These are phyloP conservation scores for Penicillium bovifimosum DNA, from an alignment of 495 filamentous ascomycete species.

Conservation along the genomic window DNA sequence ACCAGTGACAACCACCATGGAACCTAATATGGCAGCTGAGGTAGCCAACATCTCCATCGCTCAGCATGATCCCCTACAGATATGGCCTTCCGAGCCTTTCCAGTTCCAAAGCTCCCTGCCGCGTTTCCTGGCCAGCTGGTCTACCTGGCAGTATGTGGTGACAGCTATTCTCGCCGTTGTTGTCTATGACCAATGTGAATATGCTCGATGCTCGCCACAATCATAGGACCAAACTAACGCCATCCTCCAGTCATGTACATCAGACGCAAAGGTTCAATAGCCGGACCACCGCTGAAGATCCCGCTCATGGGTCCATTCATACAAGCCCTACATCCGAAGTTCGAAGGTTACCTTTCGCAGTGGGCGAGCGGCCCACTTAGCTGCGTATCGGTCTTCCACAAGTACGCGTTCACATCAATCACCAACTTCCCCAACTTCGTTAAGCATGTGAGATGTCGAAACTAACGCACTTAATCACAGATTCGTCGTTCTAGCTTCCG, in stretches of 20 bases:
- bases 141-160: constrained; percentile 28
- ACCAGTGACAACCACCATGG: neutral
- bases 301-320: constrained; percentile 92
- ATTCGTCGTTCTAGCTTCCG: constrained; percentile 92
- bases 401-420: constrained; percentile 49
- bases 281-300: constrained; percentile 70
- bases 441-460: neutral
- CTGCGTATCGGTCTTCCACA: constrained; percentile 95
- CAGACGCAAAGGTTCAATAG: constrained; percentile 74
- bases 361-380: constrained; percentile 82
- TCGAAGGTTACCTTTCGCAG: constrained; percentile 75
- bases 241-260: constrained; percentile 64
- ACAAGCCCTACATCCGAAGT: constrained; percentile 78
- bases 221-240: constrained; percentile 3
- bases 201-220: too few relatives aligned
- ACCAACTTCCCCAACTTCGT: neutral
- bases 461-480: constrained; percentile 35
- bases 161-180: constrained; percentile 21
- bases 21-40: constrained; percentile 7
- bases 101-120: neutral
- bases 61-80: constrained; percentile 2
- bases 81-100: neutral
- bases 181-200: constrained; percentile 33
- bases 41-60: constrained; percentile 8
- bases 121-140: constrained; percentile 5